phyloP scores from a whole-genome alignment of 2,329 filamentous ascomycete genomes.

The Stemphylium beticola region DNA sequence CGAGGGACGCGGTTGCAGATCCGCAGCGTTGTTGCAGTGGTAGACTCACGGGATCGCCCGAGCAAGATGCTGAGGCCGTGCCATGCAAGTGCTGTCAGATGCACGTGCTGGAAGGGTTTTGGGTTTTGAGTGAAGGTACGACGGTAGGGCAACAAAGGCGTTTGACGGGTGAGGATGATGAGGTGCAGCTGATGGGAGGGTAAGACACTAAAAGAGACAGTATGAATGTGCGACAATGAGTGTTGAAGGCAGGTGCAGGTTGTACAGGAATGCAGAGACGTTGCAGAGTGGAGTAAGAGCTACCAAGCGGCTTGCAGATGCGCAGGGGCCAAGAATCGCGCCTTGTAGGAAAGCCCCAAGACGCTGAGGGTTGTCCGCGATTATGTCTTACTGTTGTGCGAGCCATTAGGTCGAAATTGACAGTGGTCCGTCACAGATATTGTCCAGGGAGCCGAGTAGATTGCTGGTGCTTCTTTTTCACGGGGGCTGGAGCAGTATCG shows the following conservation, averaged over 20 bases:
- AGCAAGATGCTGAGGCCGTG: constrained; percentile 15
- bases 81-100: constrained; percentile 5
- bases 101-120: background rate
- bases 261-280: constrained; percentile 11
- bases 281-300: constrained; percentile 13
- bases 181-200: background rate
- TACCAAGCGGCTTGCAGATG: constrained; percentile 19
- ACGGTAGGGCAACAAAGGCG: background rate
- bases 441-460: too few species aligned
- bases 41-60: constrained; percentile 36
- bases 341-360: background rate
- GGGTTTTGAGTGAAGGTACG: background rate
- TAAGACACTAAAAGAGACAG: too few species aligned
- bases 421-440: too few species aligned
- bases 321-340: constrained; percentile 14
- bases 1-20: constrained; percentile 26
- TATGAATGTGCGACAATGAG: background rate
- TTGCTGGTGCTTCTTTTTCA: too few species aligned
- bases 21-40: constrained; percentile 9
- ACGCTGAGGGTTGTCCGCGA: background rate
- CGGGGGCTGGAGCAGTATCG: too few species aligned
- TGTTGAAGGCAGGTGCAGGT: background rate
- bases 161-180: background rate
- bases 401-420: too few species aligned
- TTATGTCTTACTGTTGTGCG: too few species aligned